Evolutionary conservation across 495 filamentous ascomycete genomes (phyloP).

Genomic region (Penicillium samsonianum): DNA sequence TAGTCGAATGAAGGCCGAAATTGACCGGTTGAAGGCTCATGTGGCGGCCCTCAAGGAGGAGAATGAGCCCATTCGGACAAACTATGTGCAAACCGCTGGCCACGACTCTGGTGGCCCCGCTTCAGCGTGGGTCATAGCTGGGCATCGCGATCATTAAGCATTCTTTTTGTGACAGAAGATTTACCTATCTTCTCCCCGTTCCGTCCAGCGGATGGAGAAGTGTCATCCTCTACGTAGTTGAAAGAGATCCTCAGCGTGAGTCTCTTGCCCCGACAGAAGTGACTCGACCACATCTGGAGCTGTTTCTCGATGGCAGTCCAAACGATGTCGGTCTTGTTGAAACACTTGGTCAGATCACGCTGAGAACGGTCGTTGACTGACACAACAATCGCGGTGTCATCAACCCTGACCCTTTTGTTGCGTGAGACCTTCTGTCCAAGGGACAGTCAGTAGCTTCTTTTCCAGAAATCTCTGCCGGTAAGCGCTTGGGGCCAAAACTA

Average conservation of each 20-base stretch:
- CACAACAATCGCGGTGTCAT: constrained; percentile 15
- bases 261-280: background rate
- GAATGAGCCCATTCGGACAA: too few species aligned
- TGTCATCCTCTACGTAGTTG: background rate
- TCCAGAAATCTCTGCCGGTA: constrained; percentile 12
- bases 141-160: background rate
- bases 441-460: constrained; percentile 7
- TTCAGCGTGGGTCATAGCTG: constrained; percentile 9
- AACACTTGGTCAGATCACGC: constrained; percentile 20
- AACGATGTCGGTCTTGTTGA: constrained; percentile 12
- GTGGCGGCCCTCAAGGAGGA: too few species aligned
- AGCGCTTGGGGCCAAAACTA: background rate
- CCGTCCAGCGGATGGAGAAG: constrained; percentile 5
- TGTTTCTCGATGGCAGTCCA: constrained; percentile 18
- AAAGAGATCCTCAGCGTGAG: constrained; percentile 13
- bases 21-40: too few species aligned
- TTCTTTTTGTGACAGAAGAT: constrained; percentile 15
- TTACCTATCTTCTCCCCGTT: constrained; percentile 25
- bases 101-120: too few species aligned
- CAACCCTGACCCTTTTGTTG: constrained; percentile 5
- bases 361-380: constrained; percentile 21
- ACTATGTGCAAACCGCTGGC: too few species aligned
- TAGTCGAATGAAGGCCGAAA: too few species aligned
- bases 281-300: background rate
- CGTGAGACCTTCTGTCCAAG: constrained; percentile 8